These are phyloP conservation scores for Moesziomyces antarcticus DNA, from an alignment of 1,284 basidiomycete species.

Conservation along the genomic window DNA sequence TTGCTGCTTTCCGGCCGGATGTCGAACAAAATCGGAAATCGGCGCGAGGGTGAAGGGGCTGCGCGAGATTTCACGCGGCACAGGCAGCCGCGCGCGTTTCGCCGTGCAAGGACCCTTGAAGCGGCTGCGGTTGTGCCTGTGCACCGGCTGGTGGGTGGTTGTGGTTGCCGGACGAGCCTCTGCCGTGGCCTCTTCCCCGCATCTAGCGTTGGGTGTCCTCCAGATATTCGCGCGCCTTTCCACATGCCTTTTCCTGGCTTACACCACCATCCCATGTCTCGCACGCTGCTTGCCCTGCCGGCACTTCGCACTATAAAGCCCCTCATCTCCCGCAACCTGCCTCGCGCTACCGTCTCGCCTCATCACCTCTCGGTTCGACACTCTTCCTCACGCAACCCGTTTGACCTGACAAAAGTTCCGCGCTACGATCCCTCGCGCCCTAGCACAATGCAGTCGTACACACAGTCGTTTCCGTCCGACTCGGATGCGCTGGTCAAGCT, in stretches of 20 bases:
- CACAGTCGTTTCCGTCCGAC: constrained; percentile 21
- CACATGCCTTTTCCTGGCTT: background rate
- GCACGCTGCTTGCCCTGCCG: background rate
- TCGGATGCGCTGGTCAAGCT: constrained; percentile 24
- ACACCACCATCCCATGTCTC: background rate
- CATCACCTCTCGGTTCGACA: no score
- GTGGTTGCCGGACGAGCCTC: background rate
- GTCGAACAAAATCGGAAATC: no score
- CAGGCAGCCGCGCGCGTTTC: no score
- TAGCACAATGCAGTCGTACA: constrained; percentile 34
- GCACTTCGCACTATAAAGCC: background rate
- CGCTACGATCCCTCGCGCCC: constrained; percentile 7
- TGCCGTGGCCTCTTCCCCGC: background rate
- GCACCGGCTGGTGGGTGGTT: no score
- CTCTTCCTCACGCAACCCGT: constrained; percentile 1
- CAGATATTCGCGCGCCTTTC: background rate
- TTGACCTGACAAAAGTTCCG: constrained; percentile 20
- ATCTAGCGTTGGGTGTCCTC: background rate
- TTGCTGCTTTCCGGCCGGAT: no score
- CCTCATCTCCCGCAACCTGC: background rate
- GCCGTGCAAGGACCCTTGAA: background rate
- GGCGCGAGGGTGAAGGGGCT: no score
- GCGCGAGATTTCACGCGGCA: background rate
- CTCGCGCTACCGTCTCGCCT: no score
- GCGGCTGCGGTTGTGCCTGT: no score